phyloP scores from a whole-genome alignment of 2,329 filamentous ascomycete species.

The Truncatella angustata region DNA sequence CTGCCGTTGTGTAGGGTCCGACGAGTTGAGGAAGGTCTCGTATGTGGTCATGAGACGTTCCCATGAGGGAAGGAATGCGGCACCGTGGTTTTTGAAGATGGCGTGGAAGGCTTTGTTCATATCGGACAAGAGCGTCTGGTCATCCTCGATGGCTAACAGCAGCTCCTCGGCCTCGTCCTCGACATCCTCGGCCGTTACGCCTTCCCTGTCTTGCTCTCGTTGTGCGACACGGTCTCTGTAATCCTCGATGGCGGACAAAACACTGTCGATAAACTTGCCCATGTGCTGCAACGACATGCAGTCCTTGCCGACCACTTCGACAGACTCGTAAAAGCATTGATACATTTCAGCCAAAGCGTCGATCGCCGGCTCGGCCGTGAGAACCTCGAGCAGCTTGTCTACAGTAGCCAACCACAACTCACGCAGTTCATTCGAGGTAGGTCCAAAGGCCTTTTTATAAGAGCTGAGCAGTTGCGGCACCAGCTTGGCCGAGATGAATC shows the following conservation, averaged over 20 bases:
- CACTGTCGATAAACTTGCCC: slow-evolving; percentile 81
- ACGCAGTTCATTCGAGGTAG: slow-evolving; percentile 74
- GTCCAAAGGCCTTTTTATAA: slow-evolving; percentile 88
- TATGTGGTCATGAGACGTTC: slow-evolving; percentile 83
- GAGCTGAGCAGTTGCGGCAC: slow-evolving; percentile 91
- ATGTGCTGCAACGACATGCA: slow-evolving; percentile 78
- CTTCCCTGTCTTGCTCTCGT: slow-evolving; percentile 78
- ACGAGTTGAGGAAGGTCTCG: slow-evolving; percentile 75
- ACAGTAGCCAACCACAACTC: slow-evolving; percentile 82
- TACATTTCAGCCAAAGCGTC: slow-evolving; percentile 99
- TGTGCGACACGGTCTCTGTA: slow-evolving; percentile 85
- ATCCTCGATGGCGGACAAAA: slow-evolving; percentile 83
- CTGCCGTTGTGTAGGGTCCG: slow-evolving; percentile 87
- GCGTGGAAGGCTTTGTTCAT: slow-evolving; percentile 99
- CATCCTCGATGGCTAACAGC: slow-evolving; percentile 90
- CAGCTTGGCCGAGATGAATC: slow-evolving; percentile 90
- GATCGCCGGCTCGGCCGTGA: slow-evolving; percentile 90
- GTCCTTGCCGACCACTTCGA: slow-evolving; percentile 87
- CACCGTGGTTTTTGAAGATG: slow-evolving; percentile 95
- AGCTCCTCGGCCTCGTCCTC: slow-evolving; percentile 88
- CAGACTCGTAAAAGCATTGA: slow-evolving; percentile 98
- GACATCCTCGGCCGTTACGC: slow-evolving; percentile 74
- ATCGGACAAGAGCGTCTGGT: slow-evolving; percentile 92
- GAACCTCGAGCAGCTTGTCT: slow-evolving; percentile 87
- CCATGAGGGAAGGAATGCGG: slow-evolving; percentile 83